Conservation (phyloP, 176 grass and related monocot species). For the Pharus latifolius region DNA sequence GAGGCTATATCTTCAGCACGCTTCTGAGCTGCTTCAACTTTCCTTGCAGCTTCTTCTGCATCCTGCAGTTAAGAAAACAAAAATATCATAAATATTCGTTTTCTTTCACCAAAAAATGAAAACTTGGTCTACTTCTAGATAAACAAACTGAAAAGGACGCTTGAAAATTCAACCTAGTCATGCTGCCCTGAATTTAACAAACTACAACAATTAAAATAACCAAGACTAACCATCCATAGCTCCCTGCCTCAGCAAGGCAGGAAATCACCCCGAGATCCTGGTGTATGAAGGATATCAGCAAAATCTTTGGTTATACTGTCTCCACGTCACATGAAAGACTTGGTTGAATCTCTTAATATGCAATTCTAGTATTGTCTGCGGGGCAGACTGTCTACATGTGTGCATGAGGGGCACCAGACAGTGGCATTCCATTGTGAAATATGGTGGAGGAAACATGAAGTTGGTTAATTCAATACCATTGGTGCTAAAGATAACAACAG, state of each 20-base stretch:
- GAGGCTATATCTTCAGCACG: constrained; percentile 43
- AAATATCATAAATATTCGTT: not conserved
- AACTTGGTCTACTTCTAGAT: not conserved
- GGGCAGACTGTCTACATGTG: not conserved
- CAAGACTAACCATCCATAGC: not conserved
- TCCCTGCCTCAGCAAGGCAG: not conserved
- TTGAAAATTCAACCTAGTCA: not conserved
- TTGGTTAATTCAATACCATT: too few relatives aligned
- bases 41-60: constrained; percentile 37
- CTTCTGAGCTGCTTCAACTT: constrained; percentile 53
- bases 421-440: not conserved
- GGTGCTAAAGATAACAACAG: too few relatives aligned
- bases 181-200: not conserved
- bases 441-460: not conserved
- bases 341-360: not conserved
- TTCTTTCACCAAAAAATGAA: not conserved
- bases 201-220: not conserved
- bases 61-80: constrained; percentile 30
- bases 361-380: not conserved
- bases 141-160: not conserved
- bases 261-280: not conserved
- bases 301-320: not conserved
- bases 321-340: not conserved
- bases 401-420: not conserved
- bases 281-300: not conserved